Percentiles rank a stretch among this genome's conserved stretches.
Conservation (phyloP, 805 yeast genomes). For the Clavispora asparagi region DNA sequence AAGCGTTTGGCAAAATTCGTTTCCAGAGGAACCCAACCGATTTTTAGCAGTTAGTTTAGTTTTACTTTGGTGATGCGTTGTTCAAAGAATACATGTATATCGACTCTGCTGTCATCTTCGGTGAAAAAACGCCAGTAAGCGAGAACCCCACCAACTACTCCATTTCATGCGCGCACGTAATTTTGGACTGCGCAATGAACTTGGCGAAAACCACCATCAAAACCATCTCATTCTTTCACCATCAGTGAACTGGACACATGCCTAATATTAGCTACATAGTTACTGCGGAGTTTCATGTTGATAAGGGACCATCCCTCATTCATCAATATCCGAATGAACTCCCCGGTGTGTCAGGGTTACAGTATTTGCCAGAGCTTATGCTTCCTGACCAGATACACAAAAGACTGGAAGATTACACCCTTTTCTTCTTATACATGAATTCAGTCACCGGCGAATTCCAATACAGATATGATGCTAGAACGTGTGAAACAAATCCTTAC, state of each 20-base stretch:
- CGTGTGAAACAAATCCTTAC: slow-evolving; percentile 38
- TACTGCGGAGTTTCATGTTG: slow-evolving; percentile 76
- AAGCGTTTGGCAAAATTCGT: too few relatives aligned
- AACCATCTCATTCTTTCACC: not conserved
- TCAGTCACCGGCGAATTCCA: slow-evolving; percentile 34
- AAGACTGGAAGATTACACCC: slow-evolving; percentile 53
- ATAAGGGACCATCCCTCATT: slow-evolving; percentile 61
- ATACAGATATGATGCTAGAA: slow-evolving; percentile 25
- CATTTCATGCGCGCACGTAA: not conserved
- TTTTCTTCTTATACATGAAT: slow-evolving; percentile 47
- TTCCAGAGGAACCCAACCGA: too few relatives aligned
- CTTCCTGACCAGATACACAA: slow-evolving; percentile 59
- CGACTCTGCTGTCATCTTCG: too few relatives aligned
- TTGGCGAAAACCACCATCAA: not conserved
- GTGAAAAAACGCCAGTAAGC: too few relatives aligned
- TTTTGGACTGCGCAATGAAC: not conserved
- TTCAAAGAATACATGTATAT: too few relatives aligned
- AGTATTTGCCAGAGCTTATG: slow-evolving; percentile 49
- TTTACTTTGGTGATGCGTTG: too few relatives aligned
- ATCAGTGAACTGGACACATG: slow-evolving; percentile 4
- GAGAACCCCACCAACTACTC: not conserved
- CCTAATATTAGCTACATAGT: slow-evolving; percentile 51
- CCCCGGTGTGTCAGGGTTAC: slow-evolving; percentile 33
- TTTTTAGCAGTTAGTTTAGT: too few relatives aligned
- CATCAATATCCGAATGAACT: slow-evolving; percentile 51